Base-by-base conservation (phyloP, 768 basidiomycete genomes). In the Mrakia gelida region DNA sequence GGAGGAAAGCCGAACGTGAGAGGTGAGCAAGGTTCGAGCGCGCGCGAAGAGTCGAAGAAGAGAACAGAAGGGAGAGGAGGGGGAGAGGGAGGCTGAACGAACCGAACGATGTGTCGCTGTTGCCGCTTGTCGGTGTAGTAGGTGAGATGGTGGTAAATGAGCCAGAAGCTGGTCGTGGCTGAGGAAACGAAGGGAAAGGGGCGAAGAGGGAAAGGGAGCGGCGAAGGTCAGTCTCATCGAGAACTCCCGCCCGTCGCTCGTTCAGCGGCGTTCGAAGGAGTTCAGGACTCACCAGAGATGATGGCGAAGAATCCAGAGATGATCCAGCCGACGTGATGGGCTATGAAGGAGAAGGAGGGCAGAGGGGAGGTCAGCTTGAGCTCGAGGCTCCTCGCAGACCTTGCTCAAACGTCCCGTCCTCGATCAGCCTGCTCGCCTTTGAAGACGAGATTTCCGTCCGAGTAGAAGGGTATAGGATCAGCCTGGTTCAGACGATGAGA, bases 241-340 rank as follows among this genome's bases (percentile, higher is more conserved):
- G 9, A 45, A 0, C 16, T 52, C 49, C 1, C 18, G 49, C 49
- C 18, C 15, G 16, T 21, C 49, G 16, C 49, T 52, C 49, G 18
- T 16, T 13, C 15, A 11, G 9, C 45, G 15, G 5, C 45, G 5
- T 21, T 52, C 18, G 18, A 15, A 52, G 13, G 18, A 45, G 49
- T 15, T 10, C 15, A 4, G 18, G 15, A 52, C 49, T 52, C 49
- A 21, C 49, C 49, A 4, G 91, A 88, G 43, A 90, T 80, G 15
- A 89, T 56, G 2, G 90, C 87, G 82, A 91, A 90, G 78, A 87
- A 85, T 4, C 89, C 89, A 59, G 88, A 86, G 43, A 91, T 82
- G 61, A 92, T 87, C 91, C 91, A 92, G 0, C 91, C 92, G 84
- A 91, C 89, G 85, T 90, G 88, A 80, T 90, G 88, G 16, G 87